Conservation (phyloP, 129 eudicot species). For the Ambrosia artemisiifolia region DNA sequence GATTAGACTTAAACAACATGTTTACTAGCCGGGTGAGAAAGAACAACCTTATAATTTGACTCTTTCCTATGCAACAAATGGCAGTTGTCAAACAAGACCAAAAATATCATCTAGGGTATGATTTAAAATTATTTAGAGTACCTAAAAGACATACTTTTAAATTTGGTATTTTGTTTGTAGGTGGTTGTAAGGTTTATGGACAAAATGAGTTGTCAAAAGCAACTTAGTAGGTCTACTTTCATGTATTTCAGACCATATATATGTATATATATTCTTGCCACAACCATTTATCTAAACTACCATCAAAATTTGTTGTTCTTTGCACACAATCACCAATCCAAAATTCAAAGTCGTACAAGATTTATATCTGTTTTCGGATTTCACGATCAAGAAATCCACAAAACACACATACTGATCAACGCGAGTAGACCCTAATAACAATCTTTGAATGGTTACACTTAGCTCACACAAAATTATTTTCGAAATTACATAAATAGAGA, state of each 20-base stretch:
- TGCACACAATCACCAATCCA: conserved; percentile 5
- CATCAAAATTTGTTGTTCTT: background rate
- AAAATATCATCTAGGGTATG: conserved; percentile 19
- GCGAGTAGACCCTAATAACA: background rate
- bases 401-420: background rate
- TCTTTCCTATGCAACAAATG: conserved; percentile 2
- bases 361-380: conserved; percentile 7
- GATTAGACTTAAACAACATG: background rate
- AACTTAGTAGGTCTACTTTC: conserved; percentile 34
- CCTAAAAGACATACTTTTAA: conserved; percentile 27
- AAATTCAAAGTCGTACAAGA: conserved; percentile 1
- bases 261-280: conserved; percentile 30
- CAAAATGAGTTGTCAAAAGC: conserved; percentile 37
- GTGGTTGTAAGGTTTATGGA: conserved; percentile 33
- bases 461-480: background rate
- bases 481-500: conserved; percentile 13
- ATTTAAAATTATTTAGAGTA: conserved; percentile 8
- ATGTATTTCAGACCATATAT: conserved; percentile 23
- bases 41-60: conserved; percentile 2
- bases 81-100: conserved; percentile 28
- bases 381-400: conserved; percentile 15
- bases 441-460: background rate
- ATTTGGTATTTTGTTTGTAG: conserved; percentile 27
- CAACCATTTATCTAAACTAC: conserved; percentile 18
- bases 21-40: background rate